Conservation (phyloP, 441 rosid genomes). For the Gossypium lobatum region DNA sequence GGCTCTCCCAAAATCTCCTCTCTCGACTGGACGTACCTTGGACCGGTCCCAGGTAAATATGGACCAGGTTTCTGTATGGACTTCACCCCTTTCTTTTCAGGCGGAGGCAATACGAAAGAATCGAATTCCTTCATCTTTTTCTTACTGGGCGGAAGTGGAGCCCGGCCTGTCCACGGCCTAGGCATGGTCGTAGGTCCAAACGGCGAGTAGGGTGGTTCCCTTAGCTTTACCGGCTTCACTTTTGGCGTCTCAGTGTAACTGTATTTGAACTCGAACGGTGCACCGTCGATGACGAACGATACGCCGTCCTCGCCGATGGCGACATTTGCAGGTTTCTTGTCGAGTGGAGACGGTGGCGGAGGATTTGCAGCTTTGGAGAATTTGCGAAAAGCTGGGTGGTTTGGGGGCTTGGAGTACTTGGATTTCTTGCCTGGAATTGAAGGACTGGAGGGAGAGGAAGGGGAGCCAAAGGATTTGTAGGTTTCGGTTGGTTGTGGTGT, state of each 20-base stretch:
- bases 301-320: conserved; percentile 62
- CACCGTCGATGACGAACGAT: conserved; percentile 69
- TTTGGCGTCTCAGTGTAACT: conserved; percentile 94
- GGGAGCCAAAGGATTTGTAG: conserved; percentile 65
- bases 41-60: conserved; percentile 65
- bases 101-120: conserved; percentile 76
- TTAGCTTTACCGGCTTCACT: conserved; percentile 62
- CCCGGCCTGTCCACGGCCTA: conserved; percentile 92
- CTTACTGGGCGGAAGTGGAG: conserved; percentile 68
- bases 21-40: conserved; percentile 61
- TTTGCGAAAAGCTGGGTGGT: conserved; percentile 35
- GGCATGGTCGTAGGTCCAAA: conserved; percentile 78
- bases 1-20: conserved; percentile 92
- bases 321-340: conserved; percentile 41
- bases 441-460: conserved; percentile 61
- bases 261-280: conserved; percentile 93
- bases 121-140: conserved; percentile 77
- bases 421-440: conserved; percentile 71
- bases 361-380: conserved; percentile 21
- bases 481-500: neutral
- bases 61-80: conserved; percentile 88
- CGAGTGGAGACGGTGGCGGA: conserved; percentile 27
- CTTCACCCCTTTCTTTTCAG: conserved; percentile 73
- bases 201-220: conserved; percentile 80
- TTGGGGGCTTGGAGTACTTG: conserved; percentile 61